Evolutionary conservation across 2,329 filamentous ascomycete genomes (phyloP).

Genomic region (Alternaria sp.): DNA sequence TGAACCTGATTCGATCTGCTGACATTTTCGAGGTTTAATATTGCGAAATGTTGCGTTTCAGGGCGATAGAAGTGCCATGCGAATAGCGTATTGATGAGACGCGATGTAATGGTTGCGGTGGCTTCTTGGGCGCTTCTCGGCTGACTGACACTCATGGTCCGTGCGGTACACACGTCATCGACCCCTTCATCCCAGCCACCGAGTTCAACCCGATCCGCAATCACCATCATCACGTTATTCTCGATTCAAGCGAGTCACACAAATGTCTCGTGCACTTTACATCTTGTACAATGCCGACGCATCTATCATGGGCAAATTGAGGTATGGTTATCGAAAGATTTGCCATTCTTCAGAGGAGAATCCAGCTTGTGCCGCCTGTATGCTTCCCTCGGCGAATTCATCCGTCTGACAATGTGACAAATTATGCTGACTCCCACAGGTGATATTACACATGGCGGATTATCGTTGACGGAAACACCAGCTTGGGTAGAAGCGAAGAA

Average conservation of each 20-base stretch:
- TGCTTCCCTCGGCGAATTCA: neutral
- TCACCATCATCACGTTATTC: neutral
- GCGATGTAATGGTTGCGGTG: neutral
- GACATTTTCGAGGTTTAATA: neutral
- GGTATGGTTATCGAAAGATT: neutral
- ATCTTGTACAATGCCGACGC: neutral
- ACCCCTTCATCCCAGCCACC: neutral
- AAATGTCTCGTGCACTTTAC: neutral
- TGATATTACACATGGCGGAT: neutral
- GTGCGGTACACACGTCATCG: neutral
- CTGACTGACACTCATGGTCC: neutral
- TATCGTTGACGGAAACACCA: neutral
- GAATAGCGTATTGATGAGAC: neutral
- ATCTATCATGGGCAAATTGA: neutral
- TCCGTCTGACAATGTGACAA: neutral
- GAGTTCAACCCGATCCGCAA: neutral
- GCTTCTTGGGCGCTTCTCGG: neutral
- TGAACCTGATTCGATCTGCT: neutral
- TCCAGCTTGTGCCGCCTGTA: conserved; percentile 1
- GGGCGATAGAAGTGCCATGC: neutral
- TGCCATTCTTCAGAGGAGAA: neutral
- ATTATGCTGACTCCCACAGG: neutral
- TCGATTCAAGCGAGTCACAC: neutral
- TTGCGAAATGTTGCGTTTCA: neutral
- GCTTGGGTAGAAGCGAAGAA: neutral